A percentile compares a stretch with the other conserved stretches of the same genome.
Conservation (phyloP, 2,329 filamentous ascomycete genomes). For the Peltaster fructicola region DNA sequence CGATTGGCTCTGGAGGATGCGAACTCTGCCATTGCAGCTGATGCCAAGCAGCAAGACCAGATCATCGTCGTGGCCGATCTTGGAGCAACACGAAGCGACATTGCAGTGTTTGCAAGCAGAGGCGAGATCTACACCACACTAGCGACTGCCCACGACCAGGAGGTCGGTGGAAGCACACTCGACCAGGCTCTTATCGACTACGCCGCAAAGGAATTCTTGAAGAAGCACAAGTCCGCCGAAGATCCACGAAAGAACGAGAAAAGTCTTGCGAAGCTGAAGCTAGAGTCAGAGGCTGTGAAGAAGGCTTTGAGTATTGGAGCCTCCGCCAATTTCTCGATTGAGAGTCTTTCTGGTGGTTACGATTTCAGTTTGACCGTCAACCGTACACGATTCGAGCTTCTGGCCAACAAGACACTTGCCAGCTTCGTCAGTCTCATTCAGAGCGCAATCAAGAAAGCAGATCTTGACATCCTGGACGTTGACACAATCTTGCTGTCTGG, state of each 20-base stretch:
- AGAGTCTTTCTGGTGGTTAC: slow-evolving; percentile 72
- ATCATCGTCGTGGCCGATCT: slow-evolving; percentile 80
- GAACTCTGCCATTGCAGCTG: too few relatives aligned
- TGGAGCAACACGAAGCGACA: slow-evolving; percentile 81
- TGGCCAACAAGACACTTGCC: slow-evolving; percentile 70
- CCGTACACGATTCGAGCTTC: slow-evolving; percentile 78
- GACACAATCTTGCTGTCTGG: slow-evolving; percentile 89
- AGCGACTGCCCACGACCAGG: slow-evolving; percentile 88
- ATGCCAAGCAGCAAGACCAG: slow-evolving; percentile 64
- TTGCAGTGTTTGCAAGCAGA: slow-evolving; percentile 75
- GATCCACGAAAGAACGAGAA: slow-evolving; percentile 71
- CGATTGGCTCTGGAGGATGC: slow-evolving; percentile 26
- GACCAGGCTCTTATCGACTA: slow-evolving; percentile 88
- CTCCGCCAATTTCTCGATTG: slow-evolving; percentile 82
- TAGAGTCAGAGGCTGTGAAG: slow-evolving; percentile 81
- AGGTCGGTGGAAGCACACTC: slow-evolving; percentile 68
- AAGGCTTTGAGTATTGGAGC: slow-evolving; percentile 76
- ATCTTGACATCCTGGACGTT: slow-evolving; percentile 77
- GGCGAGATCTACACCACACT: slow-evolving; percentile 94
- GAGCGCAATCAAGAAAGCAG: slow-evolving; percentile 76
- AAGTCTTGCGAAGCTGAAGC: slow-evolving; percentile 77
- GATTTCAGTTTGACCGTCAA: slow-evolving; percentile 90
- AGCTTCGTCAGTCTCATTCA: slow-evolving; percentile 77
- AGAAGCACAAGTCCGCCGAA: slow-evolving; percentile 60
- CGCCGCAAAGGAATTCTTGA: slow-evolving; percentile 97